Base-by-base conservation (phyloP, 73 alveolate genomes). In the Blepharisma stoltei region DNA sequence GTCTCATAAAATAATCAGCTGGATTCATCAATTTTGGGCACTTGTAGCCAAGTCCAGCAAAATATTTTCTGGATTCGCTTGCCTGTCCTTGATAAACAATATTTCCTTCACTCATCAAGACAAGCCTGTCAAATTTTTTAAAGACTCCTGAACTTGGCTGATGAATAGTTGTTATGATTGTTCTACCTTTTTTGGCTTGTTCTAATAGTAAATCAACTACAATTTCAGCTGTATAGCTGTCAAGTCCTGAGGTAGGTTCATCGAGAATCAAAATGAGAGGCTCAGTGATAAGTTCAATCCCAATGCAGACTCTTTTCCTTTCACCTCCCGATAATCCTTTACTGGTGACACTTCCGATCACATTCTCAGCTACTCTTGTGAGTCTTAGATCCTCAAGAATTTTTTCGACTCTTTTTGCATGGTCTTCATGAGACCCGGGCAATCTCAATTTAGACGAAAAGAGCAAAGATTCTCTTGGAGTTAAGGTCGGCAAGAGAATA, bases 311-410 rank as follows among this genome's bases (percentile, higher is more conserved):
- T 43, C 96, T 67, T 76, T 90, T 90, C 77, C 88, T 82, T 50
- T 90, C 96, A n/a, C 96, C 96, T 6, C 96, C 96, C 1, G 96
- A 90, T 14, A 90, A 75, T n/a, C 92, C 92, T 76, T 90, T 90
- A 65, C 70, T 41, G 32, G 54, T 37, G 32, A 85, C 55, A 46
- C 83, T 88, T 6, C 96, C 96, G 2, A 52, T 20, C 18, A 52
- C 23, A n/a, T 52, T 20, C 2, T 52, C 67, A 52, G 32, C 18
- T 2, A 14, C 18, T n/a, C 23, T 14, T n/a, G 67, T 20, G 18
- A 52, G 18, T 14, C 67, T 20, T 20, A 52, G 2, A 3, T 52
- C 67, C 4, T n/a, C 32, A 52, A 52, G 18, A 14, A 52, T 52
- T n/a, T 14, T 52, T 52, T n/a, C 18, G 5, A 52, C 67, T 52